Base-by-base conservation (phyloP, 2,329 filamentous ascomycete genomes). In the Truncatella angustata region DNA sequence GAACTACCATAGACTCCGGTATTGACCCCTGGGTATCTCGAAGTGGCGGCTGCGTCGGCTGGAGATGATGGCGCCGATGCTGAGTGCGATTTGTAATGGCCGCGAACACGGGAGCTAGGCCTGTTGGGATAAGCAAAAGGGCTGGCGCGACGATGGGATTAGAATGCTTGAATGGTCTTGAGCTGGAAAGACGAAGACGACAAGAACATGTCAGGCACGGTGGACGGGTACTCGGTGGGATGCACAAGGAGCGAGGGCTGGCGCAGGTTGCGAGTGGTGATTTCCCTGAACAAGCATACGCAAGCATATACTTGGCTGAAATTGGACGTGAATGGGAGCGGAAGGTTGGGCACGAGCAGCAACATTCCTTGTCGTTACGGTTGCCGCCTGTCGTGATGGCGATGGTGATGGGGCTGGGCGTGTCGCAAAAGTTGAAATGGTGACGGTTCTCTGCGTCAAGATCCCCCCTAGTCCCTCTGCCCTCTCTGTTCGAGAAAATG, bases 271-370 rank as follows among this genome's bases (percentile, higher is more conserved):
- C 47, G 35, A 36, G 23, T 50, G 35, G 35, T 42, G 36, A 26
- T 36, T 50, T 36, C 47, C 12, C 37, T 28, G 47, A 40, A 30
- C 47, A 34, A 18, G 47, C 47, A 50, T 50, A 24, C 42, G 47
- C 26, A 18, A 16, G 32, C 16, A 34, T 14, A 16, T n/a, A n/a
- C n/a, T n/a, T n/a, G n/a, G n/a, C n/a, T n/a, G n/a, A n/a, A n/a
- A n/a, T n/a, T n/a, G n/a, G 21, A 14, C 21, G 30, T 47, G 44
- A 24, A 49, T 16, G 30, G 24, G 24, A 49, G 37, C 16, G 20
- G 45, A 39, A 49, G 45, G 45, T 49, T 49, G 45, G 45, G 45
- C 21, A 36, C 30, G 23, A 24, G 24, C 36, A n/a, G n/a, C n/a
- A n/a, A n/a, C n/a, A 20, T 30, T n/a, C 30, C 30, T 26, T 23